Percentiles rank a stretch among this genome's conserved stretches.
Evolutionary conservation across 1,284 basidiomycete species (phyloP).

Genomic region (Cutaneotrichosporon sp.): DNA sequence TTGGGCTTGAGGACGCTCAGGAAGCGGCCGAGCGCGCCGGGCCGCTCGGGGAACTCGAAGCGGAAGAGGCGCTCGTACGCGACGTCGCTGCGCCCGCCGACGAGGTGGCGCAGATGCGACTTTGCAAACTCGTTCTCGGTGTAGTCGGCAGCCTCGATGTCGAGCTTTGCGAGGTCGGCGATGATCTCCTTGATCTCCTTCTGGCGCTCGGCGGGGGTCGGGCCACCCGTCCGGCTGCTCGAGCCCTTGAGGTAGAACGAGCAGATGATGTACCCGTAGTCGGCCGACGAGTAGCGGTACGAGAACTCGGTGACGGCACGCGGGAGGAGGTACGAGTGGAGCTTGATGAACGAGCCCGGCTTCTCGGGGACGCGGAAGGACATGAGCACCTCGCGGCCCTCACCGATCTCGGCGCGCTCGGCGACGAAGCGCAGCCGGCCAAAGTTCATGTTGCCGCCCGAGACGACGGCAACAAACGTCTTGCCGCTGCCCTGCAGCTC

Average conservation of each 20-base stretch:
- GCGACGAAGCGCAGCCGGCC: slow-evolving; percentile 93
- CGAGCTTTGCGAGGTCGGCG: slow-evolving; percentile 62
- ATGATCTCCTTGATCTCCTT: slow-evolving; percentile 72
- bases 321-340: slow-evolving; percentile 86
- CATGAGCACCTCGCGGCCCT: slow-evolving; percentile 88
- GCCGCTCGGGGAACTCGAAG: slow-evolving; percentile 97
- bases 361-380: slow-evolving; percentile 90
- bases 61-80: slow-evolving; percentile 86
- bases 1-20: slow-evolving; percentile 74
- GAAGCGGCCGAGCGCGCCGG: slow-evolving; percentile 88
- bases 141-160: slow-evolving; percentile 85
- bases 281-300: slow-evolving; percentile 68
- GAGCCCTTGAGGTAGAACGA: slow-evolving; percentile 80
- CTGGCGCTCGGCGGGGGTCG: slow-evolving; percentile 58
- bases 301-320: slow-evolving; percentile 95
- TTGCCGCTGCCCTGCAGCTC: slow-evolving; percentile 78
- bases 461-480: slow-evolving; percentile 87
- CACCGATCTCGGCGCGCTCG: slow-evolving; percentile 95
- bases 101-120: slow-evolving; percentile 89
- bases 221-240: slow-evolving; percentile 41
- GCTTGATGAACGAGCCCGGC: slow-evolving; percentile 87
- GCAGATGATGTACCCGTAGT: slow-evolving; percentile 77
- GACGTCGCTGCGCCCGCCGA: slow-evolving; percentile 78
- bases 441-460: slow-evolving; percentile 99
- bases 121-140: slow-evolving; percentile 96